Evolutionary conservation across 768 basidiomycete genomes (phyloP), one percentile per base, ranked within the genome.

Genomic region (Panaeolus cyanescens): DNA sequence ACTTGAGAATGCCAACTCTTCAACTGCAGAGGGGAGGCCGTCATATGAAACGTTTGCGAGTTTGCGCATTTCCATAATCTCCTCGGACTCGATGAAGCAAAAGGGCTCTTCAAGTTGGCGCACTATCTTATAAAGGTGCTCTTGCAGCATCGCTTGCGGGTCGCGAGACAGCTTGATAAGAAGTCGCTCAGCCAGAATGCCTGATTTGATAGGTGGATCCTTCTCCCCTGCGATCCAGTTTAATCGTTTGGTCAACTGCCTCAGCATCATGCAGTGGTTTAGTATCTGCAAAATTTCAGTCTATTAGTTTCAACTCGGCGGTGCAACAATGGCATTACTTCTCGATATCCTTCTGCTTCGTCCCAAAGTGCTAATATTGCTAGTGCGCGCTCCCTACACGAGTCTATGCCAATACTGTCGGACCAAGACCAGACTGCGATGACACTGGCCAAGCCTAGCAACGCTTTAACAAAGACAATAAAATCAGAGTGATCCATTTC

Each of bases 371-470:
- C 80, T 56, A 93, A 61, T 15, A 92, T 78, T 6, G 82, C 84
- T 7, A 93, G 73, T 1, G 84, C 79, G 53, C 87, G 82, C 66
- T 90, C 87, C 10, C 89, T 82, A 67, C 88, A 89, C 12, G 74
- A 73, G 59, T 85, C 81, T 58, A 87, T 83, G 0, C 87, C 88
- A 19, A 91, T 75, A 70, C 90, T 91, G 66, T 93, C 92, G 12
- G 91, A 85, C 89, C 91, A 94, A 3, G 90, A 88, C 68, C 88
- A 88, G 32, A 90, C 88, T 1, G 86, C 86, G 13, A 93, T 73
- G 13, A 91, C 85, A 55, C 81, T 79, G 2, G 86, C 80, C 7
- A 92, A 80, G 1, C 92, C 92, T 53, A 92, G 74, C 62, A 83
- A 86, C 0, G 88, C 88, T 60, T 88, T 81, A 9, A 90, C 77